phyloP scores from a whole-genome alignment of 176 grass and related monocot genomes.

The Rhipidocladum racemiflorum region DNA sequence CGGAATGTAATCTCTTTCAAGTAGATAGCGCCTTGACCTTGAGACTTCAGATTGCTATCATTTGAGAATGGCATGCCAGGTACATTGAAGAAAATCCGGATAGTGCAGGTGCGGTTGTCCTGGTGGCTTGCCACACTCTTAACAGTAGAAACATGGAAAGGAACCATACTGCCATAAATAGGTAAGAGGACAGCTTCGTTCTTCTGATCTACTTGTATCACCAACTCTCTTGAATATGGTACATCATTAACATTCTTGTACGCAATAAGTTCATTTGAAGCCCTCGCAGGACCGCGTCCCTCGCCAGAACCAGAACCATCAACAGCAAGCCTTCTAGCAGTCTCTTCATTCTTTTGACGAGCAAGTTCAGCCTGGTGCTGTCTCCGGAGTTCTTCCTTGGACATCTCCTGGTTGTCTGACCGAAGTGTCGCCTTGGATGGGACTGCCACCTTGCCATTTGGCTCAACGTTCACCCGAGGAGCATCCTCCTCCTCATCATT shows the following conservation, averaged over 20 bases:
- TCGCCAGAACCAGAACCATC: slow-evolving; percentile 57
- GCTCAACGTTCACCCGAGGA: slow-evolving; percentile 11
- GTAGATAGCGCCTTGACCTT: slow-evolving; percentile 59
- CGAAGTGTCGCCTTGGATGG: slow-evolving; percentile 65
- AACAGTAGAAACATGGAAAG: slow-evolving; percentile 90
- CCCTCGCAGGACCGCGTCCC: slow-evolving; percentile 38
- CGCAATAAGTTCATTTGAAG: slow-evolving; percentile 70
- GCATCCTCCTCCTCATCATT: slow-evolving; percentile 65
- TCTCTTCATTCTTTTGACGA: slow-evolving; percentile 85
- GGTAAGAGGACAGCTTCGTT: slow-evolving; percentile 88
- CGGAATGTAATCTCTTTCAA: slow-evolving; percentile 84
- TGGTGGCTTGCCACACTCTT: slow-evolving; percentile 77
- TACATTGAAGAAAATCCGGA: slow-evolving; percentile 79
- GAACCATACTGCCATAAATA: slow-evolving; percentile 79
- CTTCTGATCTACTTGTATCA: slow-evolving; percentile 83
- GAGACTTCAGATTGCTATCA: slow-evolving; percentile 59
- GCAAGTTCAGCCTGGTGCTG: slow-evolving; percentile 83
- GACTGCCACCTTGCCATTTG: slow-evolving; percentile 1
- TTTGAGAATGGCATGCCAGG: slow-evolving; percentile 81
- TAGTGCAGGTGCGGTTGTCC: slow-evolving; percentile 69
- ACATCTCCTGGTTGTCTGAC: slow-evolving; percentile 77
- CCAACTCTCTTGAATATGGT: slow-evolving; percentile 58
- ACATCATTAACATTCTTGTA: slow-evolving; percentile 81
- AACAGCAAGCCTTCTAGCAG: slow-evolving; percentile 63
- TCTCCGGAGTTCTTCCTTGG: slow-evolving; percentile 83